Evolutionary conservation across 139 green algal species (phyloP).

Genomic region (Coccomyxa sp.): DNA sequence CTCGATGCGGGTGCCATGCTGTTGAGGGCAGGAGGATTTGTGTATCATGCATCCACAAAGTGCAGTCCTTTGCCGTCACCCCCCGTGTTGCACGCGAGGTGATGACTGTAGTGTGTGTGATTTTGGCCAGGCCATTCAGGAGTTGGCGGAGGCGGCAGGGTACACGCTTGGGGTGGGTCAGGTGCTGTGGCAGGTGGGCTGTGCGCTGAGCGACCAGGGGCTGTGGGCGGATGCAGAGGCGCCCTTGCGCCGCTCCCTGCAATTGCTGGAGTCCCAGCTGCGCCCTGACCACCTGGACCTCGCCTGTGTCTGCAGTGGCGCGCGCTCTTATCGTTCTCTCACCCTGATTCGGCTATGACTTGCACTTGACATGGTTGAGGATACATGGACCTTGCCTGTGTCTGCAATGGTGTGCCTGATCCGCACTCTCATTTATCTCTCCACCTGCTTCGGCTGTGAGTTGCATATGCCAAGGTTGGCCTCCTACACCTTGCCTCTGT

Average conservation of each 20-base stretch:
- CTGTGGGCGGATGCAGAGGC: constrained; percentile 11
- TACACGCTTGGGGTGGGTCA: constrained; percentile 4
- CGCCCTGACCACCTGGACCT: constrained; percentile 17
- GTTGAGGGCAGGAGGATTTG: no score
- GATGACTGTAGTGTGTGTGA: background rate
- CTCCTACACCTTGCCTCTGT: no score
- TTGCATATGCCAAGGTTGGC: background rate
- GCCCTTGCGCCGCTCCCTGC: constrained; percentile 9
- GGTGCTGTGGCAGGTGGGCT: constrained; percentile 17
- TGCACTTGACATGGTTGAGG: background rate
- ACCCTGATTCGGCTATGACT: background rate
- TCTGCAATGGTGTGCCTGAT: background rate
- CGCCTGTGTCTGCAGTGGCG: constrained; percentile 18
- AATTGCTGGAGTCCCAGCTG: constrained; percentile 7
- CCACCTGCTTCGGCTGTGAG: background rate
- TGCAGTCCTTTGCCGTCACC: no score
- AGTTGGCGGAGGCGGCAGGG: constrained; percentile 2
- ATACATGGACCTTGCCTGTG: background rate
- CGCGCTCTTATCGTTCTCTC: background rate
- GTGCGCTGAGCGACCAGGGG: constrained; percentile 11
- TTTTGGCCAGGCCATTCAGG: constrained; percentile 11
- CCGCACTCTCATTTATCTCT: background rate
- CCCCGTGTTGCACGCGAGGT: no score
- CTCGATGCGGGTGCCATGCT: no score
- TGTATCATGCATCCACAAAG: no score